Conservation (phyloP, 495 filamentous ascomycete genomes). For the Monascus purpureus region DNA sequence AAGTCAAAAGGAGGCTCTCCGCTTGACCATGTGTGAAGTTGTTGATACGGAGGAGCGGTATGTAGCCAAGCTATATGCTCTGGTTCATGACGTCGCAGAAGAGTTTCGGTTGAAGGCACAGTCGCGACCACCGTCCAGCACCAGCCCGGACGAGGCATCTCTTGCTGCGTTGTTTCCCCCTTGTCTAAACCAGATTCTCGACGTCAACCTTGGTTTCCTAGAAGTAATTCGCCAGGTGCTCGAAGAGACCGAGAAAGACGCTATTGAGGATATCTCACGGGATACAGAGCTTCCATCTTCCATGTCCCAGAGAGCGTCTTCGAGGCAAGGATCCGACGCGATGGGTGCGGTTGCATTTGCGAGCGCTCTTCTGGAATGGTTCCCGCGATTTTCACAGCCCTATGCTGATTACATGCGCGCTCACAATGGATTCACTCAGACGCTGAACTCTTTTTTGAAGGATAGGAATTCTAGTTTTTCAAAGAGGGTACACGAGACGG, state of each 20-base stretch:
- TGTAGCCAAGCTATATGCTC: conserved; percentile 66
- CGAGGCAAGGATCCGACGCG: conserved; percentile 44
- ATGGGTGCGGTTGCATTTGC: conserved; percentile 64
- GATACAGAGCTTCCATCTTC: conserved; percentile 34
- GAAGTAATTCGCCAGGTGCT: conserved; percentile 58
- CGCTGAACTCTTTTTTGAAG: conserved; percentile 58
- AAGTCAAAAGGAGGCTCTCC: conserved; percentile 68
- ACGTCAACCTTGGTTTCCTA: conserved; percentile 67
- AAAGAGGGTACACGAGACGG: conserved; percentile 61
- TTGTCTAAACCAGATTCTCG: conserved; percentile 60
- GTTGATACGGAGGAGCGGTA: conserved; percentile 92
- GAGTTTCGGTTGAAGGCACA: conserved; percentile 60
- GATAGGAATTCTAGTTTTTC: conserved; percentile 67
- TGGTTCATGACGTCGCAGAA: conserved; percentile 60
- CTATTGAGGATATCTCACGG: conserved; percentile 49
- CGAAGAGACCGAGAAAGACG: conserved; percentile 72
- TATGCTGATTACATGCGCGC: conserved; percentile 85
- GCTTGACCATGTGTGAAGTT: conserved; percentile 81
- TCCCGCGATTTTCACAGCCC: conserved; percentile 75
- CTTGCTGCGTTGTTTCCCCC: conserved; percentile 67
- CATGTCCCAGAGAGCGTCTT: conserved; percentile 15
- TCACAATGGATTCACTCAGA: conserved; percentile 69
- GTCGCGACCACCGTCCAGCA: conserved; percentile 40
- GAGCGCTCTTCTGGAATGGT: conserved; percentile 70
- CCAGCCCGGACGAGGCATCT: conserved; percentile 57